Percentiles rank a stretch among this genome's conserved stretches.
Conservation (phyloP, 345 rosid species). For the Barbarea vulgaris region DNA sequence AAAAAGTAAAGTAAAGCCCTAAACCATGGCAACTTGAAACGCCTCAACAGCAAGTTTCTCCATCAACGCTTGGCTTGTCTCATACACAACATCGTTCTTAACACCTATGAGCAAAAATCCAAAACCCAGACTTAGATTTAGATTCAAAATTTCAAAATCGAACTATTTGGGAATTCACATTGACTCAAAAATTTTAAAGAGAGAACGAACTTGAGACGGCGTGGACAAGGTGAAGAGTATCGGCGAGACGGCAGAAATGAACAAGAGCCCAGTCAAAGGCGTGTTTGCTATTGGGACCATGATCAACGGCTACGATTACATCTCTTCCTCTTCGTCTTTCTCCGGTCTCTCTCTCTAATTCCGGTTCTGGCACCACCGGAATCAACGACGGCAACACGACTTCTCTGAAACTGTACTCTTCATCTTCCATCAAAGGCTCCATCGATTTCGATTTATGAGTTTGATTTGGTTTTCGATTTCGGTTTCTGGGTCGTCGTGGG, state of each 20-base stretch:
- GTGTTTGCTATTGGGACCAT: slow-evolving; percentile 44
- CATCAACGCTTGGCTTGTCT: slow-evolving; percentile 62
- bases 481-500: slow-evolving; percentile 13
- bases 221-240: slow-evolving; percentile 82
- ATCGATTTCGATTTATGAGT: slow-evolving; percentile 29
- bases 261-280: slow-evolving; percentile 51
- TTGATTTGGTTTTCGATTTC: slow-evolving; percentile 9
- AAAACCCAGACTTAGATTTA: background rate
- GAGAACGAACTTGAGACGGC: slow-evolving; percentile 66
- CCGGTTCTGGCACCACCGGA: slow-evolving; percentile 57
- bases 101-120: slow-evolving; percentile 37
- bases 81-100: slow-evolving; percentile 61
- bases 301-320: slow-evolving; percentile 42
- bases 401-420: slow-evolving; percentile 68
- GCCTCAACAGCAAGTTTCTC: slow-evolving; percentile 87
- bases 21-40: slow-evolving; percentile 71
- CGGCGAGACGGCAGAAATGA: slow-evolving; percentile 81
- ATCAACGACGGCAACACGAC: slow-evolving; percentile 62
- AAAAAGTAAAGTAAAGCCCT: slow-evolving; percentile 6
- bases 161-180: background rate
- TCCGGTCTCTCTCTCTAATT: slow-evolving; percentile 70
- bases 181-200: background rate
- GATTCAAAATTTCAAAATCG: background rate
- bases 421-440: slow-evolving; percentile 62
- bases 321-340: slow-evolving; percentile 58